phyloP scores from a whole-genome alignment of 345 rosid species.

The Kandelia obovata region DNA sequence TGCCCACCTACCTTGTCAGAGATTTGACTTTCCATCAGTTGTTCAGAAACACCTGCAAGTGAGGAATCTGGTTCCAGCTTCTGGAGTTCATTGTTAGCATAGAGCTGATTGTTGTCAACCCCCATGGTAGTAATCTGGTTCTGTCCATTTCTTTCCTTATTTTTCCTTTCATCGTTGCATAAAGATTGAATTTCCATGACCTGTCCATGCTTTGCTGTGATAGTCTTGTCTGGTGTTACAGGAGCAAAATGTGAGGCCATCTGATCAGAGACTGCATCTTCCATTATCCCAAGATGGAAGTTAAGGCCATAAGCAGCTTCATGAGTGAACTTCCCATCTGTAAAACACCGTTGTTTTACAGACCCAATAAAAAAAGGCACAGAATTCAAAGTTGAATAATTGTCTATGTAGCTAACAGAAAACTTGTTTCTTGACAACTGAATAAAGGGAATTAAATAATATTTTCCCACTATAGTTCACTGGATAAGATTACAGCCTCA shows the following conservation, averaged over 20 bases:
- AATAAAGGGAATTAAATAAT: too few species aligned
- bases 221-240: constrained; percentile 52
- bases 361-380: too few species aligned
- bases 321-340: constrained; percentile 25
- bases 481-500: too few species aligned
- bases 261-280: constrained; percentile 18
- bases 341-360: neutral
- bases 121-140: constrained; percentile 15
- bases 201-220: constrained; percentile 14
- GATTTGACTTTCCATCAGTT: constrained; percentile 27
- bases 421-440: too few species aligned
- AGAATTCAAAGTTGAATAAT: too few species aligned
- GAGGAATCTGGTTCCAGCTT: constrained; percentile 31
- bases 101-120: constrained; percentile 13
- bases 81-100: constrained; percentile 19
- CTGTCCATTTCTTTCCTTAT: constrained; percentile 20
- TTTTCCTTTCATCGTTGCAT: constrained; percentile 15
- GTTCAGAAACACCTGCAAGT: constrained; percentile 16
- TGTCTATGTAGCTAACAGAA: too few species aligned
- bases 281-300: constrained; percentile 19
- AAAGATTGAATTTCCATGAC: constrained; percentile 17
- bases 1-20: constrained; percentile 27
- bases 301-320: constrained; percentile 29
- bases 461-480: too few species aligned
- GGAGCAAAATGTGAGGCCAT: constrained; percentile 36